Base-by-base conservation (phyloP, 768 basidiomycete species). In the Mrakia frigida region DNA sequence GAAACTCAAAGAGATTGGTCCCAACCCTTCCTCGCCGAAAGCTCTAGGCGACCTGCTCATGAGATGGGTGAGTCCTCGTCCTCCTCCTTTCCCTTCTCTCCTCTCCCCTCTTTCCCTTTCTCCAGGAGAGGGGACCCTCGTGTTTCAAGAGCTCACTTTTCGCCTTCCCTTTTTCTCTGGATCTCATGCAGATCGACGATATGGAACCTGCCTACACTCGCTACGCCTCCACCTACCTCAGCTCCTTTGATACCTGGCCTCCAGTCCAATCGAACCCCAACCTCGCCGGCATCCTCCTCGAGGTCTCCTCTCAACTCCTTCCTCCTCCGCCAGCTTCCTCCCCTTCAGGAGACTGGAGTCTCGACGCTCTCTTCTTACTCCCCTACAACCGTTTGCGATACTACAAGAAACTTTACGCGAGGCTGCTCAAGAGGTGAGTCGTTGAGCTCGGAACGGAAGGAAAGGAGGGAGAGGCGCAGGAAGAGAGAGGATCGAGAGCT, bases 1-100 rank as follows among this genome's bases (percentile, higher is more conserved):
- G 95, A 92, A 92, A 89, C 86, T 98, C 74, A 94, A 92, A 83
- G 94, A 96, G 77, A 94, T 98, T 78, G 95, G 94, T 28, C 88
- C 91, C 25, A 92, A 90, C 84, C 95, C 96, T 1, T 90, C 92
- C 6, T 93, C 92, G 18, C 94, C 95, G 7, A 97, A 94, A 82
- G 93, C 91, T 18, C 86, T 99, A 39, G 95, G 97, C 56, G 96
- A 98, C 83, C 86, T 99, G 56, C 86, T 99, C 73, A 97, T 98
- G 91, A 90, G 91, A 85, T 98, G 96, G 97, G 96, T 96, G 79
- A 78, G 92, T 85, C 67, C 63, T 53, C 65, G 13, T 35, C 25
- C 67, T 78, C 75, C 79, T 74, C 79, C 25, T 14, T n/a, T 59
- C 75, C n/a, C 31, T 14, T 37, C 28, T 37, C 28, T 33, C 37